These are phyloP conservation scores for Canavalia ensiformis DNA, from an alignment of 306 rosid species.

Conservation along the genomic window DNA sequence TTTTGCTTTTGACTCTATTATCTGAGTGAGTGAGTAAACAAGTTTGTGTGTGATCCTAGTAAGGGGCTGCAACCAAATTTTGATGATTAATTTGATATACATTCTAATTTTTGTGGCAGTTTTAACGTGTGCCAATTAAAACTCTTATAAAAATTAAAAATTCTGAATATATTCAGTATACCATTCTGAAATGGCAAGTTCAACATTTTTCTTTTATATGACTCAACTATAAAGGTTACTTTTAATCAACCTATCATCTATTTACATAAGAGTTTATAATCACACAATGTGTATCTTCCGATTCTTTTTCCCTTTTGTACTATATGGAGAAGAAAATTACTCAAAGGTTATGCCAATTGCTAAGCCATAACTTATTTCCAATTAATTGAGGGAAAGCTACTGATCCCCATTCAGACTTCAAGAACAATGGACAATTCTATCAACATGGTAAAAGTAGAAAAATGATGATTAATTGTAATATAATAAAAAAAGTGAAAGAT, in stretches of 20 bases:
- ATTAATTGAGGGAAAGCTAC: neutral
- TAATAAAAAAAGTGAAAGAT: neutral
- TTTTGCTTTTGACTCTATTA: neutral
- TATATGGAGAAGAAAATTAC: neutral
- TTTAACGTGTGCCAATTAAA: too few species aligned
- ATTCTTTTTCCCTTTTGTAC: neutral
- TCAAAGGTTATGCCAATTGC: neutral
- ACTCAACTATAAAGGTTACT: neutral
- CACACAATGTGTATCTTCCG: neutral
- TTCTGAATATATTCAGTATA: too few species aligned
- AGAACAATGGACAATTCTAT: constrained; percentile 1
- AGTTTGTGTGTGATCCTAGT: too few species aligned
- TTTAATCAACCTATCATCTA: neutral
- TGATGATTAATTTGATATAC: too few species aligned
- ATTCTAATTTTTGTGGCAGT: too few species aligned
- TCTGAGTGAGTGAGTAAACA: neutral
- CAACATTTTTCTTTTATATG: too few species aligned
- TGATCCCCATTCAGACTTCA: neutral
- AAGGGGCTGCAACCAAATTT: too few species aligned
- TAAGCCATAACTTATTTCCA: neutral
- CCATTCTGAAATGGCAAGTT: too few species aligned
- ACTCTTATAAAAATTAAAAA: too few species aligned
- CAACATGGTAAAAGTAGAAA: neutral
- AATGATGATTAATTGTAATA: too few species aligned
- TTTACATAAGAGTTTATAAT: neutral